Conservation (phyloP, 1,284 basidiomycete species). For the Rhodotorula sp. region DNA sequence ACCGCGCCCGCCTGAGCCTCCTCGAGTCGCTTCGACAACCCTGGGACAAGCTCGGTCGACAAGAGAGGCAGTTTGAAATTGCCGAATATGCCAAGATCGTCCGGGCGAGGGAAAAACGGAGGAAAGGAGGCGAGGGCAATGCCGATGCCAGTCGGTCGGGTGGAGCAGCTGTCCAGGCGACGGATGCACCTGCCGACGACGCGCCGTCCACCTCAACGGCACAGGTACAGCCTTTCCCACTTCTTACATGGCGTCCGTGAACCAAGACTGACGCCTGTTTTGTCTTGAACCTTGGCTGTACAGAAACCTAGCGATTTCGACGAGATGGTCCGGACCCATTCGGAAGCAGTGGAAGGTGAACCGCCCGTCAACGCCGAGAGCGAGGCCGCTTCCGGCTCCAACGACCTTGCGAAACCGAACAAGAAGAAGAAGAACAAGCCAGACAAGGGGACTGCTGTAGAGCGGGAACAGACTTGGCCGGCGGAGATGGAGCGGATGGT, state of each 20-base stretch:
- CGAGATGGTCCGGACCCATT: background rate
- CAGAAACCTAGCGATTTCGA: background rate
- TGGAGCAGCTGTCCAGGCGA: background rate
- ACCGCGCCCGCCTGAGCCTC: background rate
- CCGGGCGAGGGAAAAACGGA: background rate
- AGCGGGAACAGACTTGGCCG: conserved; percentile 2
- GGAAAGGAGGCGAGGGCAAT: background rate
- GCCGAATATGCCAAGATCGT: background rate
- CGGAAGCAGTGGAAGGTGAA: too few species aligned
- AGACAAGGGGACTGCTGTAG: background rate
- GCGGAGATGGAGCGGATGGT: conserved; percentile 2
- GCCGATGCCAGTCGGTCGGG: background rate
- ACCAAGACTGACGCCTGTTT: too few species aligned
- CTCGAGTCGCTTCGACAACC: background rate
- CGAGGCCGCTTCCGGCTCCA: too few species aligned
- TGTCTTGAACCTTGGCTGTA: too few species aligned
- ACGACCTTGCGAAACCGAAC: too few species aligned
- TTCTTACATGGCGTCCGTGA: too few species aligned
- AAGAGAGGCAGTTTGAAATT: background rate
- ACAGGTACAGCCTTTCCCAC: too few species aligned
- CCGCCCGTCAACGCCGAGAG: too few species aligned
- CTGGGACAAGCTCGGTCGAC: background rate
- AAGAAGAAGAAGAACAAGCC: background rate
- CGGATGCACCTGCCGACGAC: background rate
- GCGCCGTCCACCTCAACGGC: background rate